These are phyloP conservation scores for Glycine latifolia DNA, from an alignment of 306 rosid genomes.

Conservation along the genomic window DNA sequence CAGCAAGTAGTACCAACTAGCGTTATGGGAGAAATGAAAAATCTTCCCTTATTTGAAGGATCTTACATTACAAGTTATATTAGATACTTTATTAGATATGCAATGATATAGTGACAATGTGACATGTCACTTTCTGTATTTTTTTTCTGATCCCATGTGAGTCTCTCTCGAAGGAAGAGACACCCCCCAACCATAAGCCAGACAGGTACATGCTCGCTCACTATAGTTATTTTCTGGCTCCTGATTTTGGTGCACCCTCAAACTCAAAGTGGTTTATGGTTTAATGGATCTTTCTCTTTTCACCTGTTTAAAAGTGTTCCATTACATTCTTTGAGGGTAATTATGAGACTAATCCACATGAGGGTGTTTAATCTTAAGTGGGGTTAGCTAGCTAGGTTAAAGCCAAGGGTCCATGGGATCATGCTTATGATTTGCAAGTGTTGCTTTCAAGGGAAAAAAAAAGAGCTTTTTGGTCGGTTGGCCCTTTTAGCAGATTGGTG, in stretches of 20 bases:
- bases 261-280: constrained; percentile 27
- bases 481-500: not conserved
- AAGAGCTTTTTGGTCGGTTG: constrained; percentile 30
- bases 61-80: constrained; percentile 3
- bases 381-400: too few relatives aligned
- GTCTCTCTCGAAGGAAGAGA: constrained; percentile 61
- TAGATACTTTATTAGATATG: constrained; percentile 7
- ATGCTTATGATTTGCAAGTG: constrained; percentile 62
- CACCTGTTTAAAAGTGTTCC: constrained; percentile 17
- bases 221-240: constrained; percentile 45
- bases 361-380: constrained; percentile 37
- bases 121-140: constrained; percentile 54
- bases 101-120: constrained; percentile 52
- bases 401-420: constrained; percentile 49
- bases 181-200: constrained; percentile 62
- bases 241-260: constrained; percentile 50
- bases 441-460: constrained; percentile 47
- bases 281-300: constrained; percentile 36
- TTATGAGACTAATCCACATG: constrained; percentile 43
- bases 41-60: constrained; percentile 36
- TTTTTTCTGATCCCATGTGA: constrained; percentile 81
- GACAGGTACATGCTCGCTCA: constrained; percentile 49
- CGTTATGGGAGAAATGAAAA: constrained; percentile 9
- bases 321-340: constrained; percentile 35
- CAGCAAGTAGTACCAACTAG: constrained; percentile 27